A percentile compares a stretch with the other conserved stretches of the same genome.
Evolutionary conservation across 768 basidiomycete genomes (phyloP).

Genomic region (Exsudoporus frostii): DNA sequence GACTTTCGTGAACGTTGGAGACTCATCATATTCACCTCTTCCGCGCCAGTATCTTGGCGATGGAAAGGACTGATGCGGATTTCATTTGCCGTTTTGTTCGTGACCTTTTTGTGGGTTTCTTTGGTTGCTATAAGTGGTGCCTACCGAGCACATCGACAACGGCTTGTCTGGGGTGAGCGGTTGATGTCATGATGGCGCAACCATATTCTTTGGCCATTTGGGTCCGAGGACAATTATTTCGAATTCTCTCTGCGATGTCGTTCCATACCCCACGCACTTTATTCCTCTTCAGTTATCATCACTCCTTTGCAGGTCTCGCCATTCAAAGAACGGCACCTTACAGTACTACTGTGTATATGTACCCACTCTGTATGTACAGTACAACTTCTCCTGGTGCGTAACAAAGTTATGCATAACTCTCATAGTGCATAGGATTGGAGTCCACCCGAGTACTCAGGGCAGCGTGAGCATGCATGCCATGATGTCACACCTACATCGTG

Average conservation of each 20-base stretch:
- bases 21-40: conserved; percentile 67
- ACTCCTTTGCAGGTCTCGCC: background rate
- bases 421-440: too few species aligned
- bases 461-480: too few species aligned
- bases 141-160: conserved; percentile 69
- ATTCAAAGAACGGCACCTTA: background rate
- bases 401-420: too few species aligned
- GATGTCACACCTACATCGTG: too few species aligned
- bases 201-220: background rate
- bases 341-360: conserved; percentile 9
- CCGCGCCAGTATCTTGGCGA: conserved; percentile 67
- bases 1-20: conserved; percentile 77
- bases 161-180: conserved; percentile 77
- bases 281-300: background rate
- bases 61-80: conserved; percentile 66
- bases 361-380: conserved; percentile 14
- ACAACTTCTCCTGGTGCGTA: too few species aligned
- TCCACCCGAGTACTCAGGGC: too few species aligned
- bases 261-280: background rate
- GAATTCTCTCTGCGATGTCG: background rate
- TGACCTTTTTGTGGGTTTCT: conserved; percentile 55
- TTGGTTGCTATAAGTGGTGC: conserved; percentile 65
- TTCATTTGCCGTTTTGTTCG: conserved; percentile 54
- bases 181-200: conserved; percentile 55
- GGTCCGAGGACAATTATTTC: background rate